phyloP scores from a whole-genome alignment of 2,329 filamentous ascomycete species.

The Fusarium veterinarium region DNA sequence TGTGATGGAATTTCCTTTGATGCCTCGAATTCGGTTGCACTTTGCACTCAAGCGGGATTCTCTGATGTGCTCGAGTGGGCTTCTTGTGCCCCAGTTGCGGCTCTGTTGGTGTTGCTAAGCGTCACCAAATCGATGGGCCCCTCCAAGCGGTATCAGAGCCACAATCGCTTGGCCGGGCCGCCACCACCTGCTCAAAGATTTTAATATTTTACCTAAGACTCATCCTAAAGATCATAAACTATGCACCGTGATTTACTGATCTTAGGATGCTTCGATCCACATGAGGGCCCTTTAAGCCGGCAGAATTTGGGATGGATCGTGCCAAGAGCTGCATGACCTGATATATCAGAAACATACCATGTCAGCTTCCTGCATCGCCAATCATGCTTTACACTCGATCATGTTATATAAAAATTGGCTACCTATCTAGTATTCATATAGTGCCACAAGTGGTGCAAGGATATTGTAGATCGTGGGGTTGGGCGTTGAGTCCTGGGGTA shows the following conservation, averaged over 20 bases:
- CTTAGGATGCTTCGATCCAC: background rate
- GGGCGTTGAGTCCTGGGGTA: background rate
- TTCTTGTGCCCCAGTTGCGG: background rate
- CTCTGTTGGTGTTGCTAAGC: conserved; percentile 8
- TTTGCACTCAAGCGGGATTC: background rate
- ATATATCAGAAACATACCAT: conserved; percentile 22
- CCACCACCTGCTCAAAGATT: background rate
- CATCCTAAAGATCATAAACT: conserved; percentile 6
- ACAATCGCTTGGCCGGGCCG: background rate
- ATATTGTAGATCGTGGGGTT: conserved; percentile 11
- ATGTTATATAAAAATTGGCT: background rate
- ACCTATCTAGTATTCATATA: background rate
- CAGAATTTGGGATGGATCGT: conserved; percentile 17
- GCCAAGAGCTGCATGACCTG: conserved; percentile 32
- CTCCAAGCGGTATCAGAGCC: conserved; percentile 5
- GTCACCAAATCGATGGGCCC: background rate
- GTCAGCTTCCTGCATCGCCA: background rate
- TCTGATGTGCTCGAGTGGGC: background rate
- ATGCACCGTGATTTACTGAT: background rate
- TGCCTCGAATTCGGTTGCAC: background rate
- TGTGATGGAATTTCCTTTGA: background rate
- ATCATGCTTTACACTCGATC: background rate
- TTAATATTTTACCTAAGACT: background rate
- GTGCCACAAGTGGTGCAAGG: conserved; percentile 10
- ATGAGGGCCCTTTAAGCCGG: background rate